These are phyloP conservation scores for Dothidotthia symphoricarpi DNA, from an alignment of 2,329 filamentous ascomycete genomes.

Conservation along the genomic window DNA sequence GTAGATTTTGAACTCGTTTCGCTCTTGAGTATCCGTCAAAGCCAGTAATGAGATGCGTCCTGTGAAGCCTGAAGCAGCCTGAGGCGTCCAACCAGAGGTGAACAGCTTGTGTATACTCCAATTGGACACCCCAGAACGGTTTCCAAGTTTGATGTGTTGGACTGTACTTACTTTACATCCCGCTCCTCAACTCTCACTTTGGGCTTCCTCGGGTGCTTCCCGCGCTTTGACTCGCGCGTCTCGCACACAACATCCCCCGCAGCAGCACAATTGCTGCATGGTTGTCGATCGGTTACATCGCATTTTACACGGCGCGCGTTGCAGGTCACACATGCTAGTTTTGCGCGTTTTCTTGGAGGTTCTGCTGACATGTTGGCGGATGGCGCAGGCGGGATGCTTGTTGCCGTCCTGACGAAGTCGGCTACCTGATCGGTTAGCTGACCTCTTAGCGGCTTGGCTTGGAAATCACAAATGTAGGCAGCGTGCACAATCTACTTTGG, in stretches of 20 bases:
- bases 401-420: neutral
- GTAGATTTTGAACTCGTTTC: too few relatives aligned
- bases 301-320: slow-evolving; percentile 49
- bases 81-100: too few relatives aligned
- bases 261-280: slow-evolving; percentile 45
- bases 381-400: neutral
- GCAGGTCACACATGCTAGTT: slow-evolving; percentile 46
- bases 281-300: slow-evolving; percentile 47
- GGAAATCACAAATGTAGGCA: too few relatives aligned
- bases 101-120: neutral
- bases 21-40: too few relatives aligned
- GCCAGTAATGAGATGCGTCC: too few relatives aligned
- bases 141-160: neutral
- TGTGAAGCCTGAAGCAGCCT: too few relatives aligned
- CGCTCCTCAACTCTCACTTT: slow-evolving; percentile 18
- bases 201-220: slow-evolving; percentile 40
- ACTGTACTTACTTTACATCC: slow-evolving; percentile 16
- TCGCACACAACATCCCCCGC: slow-evolving; percentile 41
- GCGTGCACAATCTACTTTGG: too few relatives aligned
- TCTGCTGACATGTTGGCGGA: slow-evolving; percentile 2
- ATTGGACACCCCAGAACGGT: neutral
- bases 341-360: slow-evolving; percentile 39
- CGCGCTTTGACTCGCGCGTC: slow-evolving; percentile 44
- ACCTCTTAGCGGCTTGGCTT: slow-evolving; percentile 17
- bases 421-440: neutral